Evolutionary conservation across 768 basidiomycete species (phyloP).

Genomic region (Phaffia tasmanica): DNA sequence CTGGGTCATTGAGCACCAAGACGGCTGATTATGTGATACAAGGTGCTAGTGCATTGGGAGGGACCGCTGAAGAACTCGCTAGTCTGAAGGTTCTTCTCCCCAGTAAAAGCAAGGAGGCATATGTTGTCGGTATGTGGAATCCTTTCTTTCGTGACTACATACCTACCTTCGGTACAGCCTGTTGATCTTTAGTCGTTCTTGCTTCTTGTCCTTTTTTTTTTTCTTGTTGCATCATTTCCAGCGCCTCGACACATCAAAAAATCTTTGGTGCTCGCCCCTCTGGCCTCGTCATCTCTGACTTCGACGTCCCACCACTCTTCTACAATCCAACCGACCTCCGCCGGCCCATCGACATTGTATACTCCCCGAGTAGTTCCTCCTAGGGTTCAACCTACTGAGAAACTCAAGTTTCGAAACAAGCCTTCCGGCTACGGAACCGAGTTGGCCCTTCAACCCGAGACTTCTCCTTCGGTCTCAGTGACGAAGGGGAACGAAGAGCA

Average conservation of each 20-base stretch:
- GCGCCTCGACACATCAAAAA: conserved; percentile 8
- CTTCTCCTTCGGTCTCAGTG: too few species aligned
- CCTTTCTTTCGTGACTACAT: too few species aligned
- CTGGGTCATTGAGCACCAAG: conserved; percentile 22
- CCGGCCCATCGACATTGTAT: conserved; percentile 4
- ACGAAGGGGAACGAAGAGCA: too few species aligned
- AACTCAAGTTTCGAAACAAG: conserved; percentile 23
- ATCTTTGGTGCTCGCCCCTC: conserved; percentile 15
- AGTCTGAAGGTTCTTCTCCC: conserved; percentile 18
- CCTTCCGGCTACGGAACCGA: conserved; percentile 14
- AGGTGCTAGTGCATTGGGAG: not conserved
- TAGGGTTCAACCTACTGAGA: conserved; percentile 17
- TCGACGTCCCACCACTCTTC: not conserved
- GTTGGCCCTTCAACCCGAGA: too few species aligned
- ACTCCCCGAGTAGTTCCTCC: conserved; percentile 16
- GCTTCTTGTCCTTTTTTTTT: not conserved
- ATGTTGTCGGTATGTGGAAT: conserved; percentile 10
- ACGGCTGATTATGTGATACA: conserved; percentile 16
- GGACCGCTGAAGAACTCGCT: conserved; percentile 16
- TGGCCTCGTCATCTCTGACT: conserved; percentile 11
- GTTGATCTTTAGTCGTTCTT: too few species aligned
- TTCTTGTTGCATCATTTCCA: not conserved
- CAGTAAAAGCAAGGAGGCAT: conserved; percentile 3
- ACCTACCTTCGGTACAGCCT: not conserved
- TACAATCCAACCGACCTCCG: not conserved